Percentiles rank a stretch among this genome's conserved stretches.
These are phyloP conservation scores for Trametes cinnabarina DNA, from an alignment of 768 basidiomycete species.

Conservation along the genomic window DNA sequence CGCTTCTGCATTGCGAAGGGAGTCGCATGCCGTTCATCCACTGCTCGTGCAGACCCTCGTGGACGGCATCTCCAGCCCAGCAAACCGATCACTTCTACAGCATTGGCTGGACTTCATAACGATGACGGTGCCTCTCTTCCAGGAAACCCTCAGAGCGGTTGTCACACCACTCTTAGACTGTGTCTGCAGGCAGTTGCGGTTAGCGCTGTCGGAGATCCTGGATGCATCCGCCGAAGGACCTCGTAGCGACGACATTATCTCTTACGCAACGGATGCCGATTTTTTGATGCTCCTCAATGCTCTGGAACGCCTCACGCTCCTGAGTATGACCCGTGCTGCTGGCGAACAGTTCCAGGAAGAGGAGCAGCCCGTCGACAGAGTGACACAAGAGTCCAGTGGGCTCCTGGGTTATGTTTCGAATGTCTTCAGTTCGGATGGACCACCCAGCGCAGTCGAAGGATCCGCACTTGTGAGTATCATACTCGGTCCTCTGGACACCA, in stretches of 20 bases:
- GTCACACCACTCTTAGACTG: conserved; percentile 78
- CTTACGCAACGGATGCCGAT: conserved; percentile 72
- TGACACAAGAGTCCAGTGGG: conserved; percentile 54
- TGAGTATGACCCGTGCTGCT: conserved; percentile 61
- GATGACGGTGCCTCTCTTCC: conserved; percentile 86
- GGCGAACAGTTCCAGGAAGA: conserved; percentile 55
- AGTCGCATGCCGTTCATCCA: conserved; percentile 57
- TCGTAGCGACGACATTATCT: conserved; percentile 42
- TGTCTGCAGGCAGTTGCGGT: conserved; percentile 66
- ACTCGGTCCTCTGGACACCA: background rate
- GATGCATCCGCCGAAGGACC: conserved; percentile 38
- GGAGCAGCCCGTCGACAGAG: conserved; percentile 55
- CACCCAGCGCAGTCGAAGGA: conserved; percentile 47
- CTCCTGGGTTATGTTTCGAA: conserved; percentile 88
- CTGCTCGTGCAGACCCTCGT: conserved; percentile 75
- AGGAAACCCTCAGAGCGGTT: conserved; percentile 61
- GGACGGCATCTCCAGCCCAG: conserved; percentile 68
- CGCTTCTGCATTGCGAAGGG: conserved; percentile 26
- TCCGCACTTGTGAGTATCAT: conserved; percentile 50
- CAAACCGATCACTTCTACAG: conserved; percentile 81
- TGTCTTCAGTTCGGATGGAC: conserved; percentile 79
- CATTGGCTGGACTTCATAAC: conserved; percentile 97
- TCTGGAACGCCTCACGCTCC: conserved; percentile 75
- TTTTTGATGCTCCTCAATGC: conserved; percentile 82
- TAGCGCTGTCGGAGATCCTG: conserved; percentile 54